Evolutionary conservation across 345 rosid genomes (phyloP), one percentile per base, ranked within the genome.

Genomic region (Eucalyptus regnans): DNA sequence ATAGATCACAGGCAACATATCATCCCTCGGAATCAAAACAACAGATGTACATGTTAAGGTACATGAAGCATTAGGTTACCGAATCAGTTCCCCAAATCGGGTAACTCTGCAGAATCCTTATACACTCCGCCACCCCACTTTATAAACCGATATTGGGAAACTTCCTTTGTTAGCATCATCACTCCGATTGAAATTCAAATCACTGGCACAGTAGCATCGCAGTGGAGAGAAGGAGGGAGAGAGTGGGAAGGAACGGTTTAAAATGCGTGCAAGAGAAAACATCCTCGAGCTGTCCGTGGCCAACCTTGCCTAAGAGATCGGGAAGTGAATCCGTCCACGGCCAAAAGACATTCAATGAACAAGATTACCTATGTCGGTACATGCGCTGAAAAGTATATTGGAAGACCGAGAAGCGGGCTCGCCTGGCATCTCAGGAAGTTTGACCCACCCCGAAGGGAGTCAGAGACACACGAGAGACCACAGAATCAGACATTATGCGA

Each of bases 21-120:
- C 16, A 0, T 76, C 48, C 48, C 8, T 76, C 15, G 3, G 1
- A 9, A 76, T 10, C 15, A 37, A 68, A 41, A 20, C 14, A 7
- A 11, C 5, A 4, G 2, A 20, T 76, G 3, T 20, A 7, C 29
- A 76, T 76, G 27, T 2, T 41, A 76, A 20, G 48, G 14, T 41
- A 37, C 1, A 76, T 41, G 48, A 76, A 76, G 15, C 16, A 76
- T 76, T 76, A 76, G 48, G 27, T 41, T 76, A 20, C 3, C 29
- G 4, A 76, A 41, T 10, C 12, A 22, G 5, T 41, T 76, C 29
- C 22, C 29, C 48, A 41, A 41, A 41, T 76, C 3, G 0, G 9
- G 8, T 3, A 20, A 37, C 29, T 11, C 3, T 20, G 0, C 9
- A 76, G 1, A 20, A 41, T 20, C 1, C 12, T 62, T 29, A 7